These are phyloP conservation scores for Blastocystis sp. DNA, from an alignment of 352 stramenopile species.

Conservation along the genomic window DNA sequence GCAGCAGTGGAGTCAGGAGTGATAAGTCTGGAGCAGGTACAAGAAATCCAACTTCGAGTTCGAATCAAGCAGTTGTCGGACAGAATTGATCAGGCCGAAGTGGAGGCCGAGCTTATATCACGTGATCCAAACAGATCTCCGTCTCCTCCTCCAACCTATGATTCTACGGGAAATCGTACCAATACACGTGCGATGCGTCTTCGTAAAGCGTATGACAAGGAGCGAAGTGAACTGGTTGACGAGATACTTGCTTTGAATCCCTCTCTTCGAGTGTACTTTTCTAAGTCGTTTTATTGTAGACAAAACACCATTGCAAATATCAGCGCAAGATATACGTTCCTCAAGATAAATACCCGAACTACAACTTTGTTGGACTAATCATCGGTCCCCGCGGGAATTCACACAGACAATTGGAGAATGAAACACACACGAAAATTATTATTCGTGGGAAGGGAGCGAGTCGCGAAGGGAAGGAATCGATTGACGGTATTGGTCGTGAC, in stretches of 20 bases:
- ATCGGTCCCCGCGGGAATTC: constrained; percentile 97
- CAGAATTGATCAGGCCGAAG: constrained; percentile 29
- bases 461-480: constrained; percentile 73
- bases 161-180: constrained; percentile 81
- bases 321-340: constrained; percentile 93
- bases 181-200: constrained; percentile 94
- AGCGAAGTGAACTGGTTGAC: constrained; percentile 84
- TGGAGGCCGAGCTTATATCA: constrained; percentile 18
- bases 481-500: constrained; percentile 77
- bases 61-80: constrained; percentile 7
- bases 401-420: constrained; percentile 95
- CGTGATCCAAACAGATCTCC: constrained; percentile 77
- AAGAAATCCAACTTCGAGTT: constrained; percentile 53
- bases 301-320: constrained; percentile 75
- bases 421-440: constrained; percentile 96
- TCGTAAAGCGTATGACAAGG: constrained; percentile 78
- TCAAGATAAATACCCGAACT: constrained; percentile 88
- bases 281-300: constrained; percentile 56
- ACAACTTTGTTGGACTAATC: constrained; percentile 99
- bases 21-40: constrained; percentile 52
- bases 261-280: neutral
- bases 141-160: constrained; percentile 88
- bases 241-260: constrained; percentile 88
- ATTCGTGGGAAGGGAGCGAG: constrained; percentile 87
- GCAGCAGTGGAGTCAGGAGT: constrained; percentile 1